phyloP scores from a whole-genome alignment of 2,329 filamentous ascomycete species.

The Coniochaeta pulveracea region DNA sequence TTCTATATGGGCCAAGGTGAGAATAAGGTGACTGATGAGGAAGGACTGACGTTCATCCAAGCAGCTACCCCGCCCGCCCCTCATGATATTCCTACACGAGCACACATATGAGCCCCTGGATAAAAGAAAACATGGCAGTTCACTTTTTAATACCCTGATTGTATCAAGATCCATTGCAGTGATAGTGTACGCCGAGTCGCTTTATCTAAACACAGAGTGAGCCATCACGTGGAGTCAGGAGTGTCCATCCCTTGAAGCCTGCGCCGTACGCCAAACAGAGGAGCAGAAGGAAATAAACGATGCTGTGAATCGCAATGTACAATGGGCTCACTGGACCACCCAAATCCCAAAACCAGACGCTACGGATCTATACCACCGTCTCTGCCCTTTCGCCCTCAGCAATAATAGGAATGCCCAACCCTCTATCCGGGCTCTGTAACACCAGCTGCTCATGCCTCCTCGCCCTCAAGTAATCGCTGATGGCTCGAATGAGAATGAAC shows the following conservation, averaged over 20 bases:
- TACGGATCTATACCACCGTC: conserved; percentile 52
- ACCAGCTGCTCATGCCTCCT: conserved; percentile 88
- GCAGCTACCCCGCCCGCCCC: conserved; percentile 2
- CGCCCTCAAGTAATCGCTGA: conserved; percentile 81
- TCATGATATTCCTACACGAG: no score
- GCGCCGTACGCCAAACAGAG: conserved; percentile 2
- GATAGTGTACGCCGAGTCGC: no score
- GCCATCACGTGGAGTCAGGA: no score
- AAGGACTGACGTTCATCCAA: conserved; percentile 1
- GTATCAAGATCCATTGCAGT: no score
- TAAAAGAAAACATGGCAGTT: no score
- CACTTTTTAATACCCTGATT: no score
- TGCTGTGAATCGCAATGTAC: no score
- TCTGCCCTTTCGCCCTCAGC: conserved; percentile 75
- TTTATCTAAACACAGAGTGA: no score
- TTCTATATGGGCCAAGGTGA: conserved; percentile 1
- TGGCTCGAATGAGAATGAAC: conserved; percentile 93
- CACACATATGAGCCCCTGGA: no score
- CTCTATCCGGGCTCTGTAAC: conserved; percentile 82
- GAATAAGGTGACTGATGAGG: not conserved
- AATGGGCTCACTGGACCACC: no score
- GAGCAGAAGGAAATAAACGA: not conserved
- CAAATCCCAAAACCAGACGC: no score
- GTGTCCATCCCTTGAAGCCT: no score
- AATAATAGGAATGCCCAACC: conserved; percentile 74